These are phyloP conservation scores for Amoeboradix gromovi DNA, from an alignment of 371 early-diverging fungal species.

Conservation along the genomic window DNA sequence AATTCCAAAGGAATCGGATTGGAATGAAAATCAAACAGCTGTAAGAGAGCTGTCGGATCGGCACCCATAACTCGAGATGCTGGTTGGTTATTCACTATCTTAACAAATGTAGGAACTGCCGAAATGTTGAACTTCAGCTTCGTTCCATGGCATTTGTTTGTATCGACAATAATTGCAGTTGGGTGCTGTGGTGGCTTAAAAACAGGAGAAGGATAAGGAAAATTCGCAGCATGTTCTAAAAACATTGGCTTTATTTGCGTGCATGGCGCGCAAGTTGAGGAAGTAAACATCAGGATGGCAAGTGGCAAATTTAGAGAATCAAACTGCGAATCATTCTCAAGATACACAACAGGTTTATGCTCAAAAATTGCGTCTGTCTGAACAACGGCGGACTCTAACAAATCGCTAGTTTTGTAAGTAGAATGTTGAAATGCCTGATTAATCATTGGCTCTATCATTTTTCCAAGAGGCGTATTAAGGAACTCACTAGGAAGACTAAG, in stretches of 20 bases:
- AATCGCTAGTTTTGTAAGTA: too few relatives aligned
- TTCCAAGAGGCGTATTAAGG: slow-evolving; percentile 18
- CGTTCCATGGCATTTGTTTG: background rate
- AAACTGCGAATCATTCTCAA: too few relatives aligned
- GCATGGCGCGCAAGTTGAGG: background rate
- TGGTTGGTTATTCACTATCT: background rate
- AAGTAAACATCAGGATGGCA: background rate
- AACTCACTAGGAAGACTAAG: slow-evolving; percentile 33
- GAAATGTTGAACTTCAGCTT: background rate
- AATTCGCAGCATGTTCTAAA: background rate
- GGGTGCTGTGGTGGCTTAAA: background rate
- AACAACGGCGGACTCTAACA: too few relatives aligned
- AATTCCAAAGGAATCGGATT: background rate
- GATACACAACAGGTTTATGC: too few relatives aligned
- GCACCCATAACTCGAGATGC: background rate
- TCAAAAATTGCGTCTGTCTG: too few relatives aligned
- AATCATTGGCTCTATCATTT: background rate
- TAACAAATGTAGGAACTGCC: background rate
- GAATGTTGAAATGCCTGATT: background rate
- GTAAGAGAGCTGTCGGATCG: background rate
- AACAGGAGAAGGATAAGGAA: background rate
- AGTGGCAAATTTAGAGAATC: too few relatives aligned
- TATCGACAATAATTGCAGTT: background rate
- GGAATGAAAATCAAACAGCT: background rate
- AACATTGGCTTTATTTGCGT: background rate